Percentiles rank a stretch among this genome's conserved stretches.
phyloP scores from a whole-genome alignment of 1,139 yeast genomes.

The Hansenula sp. region DNA sequence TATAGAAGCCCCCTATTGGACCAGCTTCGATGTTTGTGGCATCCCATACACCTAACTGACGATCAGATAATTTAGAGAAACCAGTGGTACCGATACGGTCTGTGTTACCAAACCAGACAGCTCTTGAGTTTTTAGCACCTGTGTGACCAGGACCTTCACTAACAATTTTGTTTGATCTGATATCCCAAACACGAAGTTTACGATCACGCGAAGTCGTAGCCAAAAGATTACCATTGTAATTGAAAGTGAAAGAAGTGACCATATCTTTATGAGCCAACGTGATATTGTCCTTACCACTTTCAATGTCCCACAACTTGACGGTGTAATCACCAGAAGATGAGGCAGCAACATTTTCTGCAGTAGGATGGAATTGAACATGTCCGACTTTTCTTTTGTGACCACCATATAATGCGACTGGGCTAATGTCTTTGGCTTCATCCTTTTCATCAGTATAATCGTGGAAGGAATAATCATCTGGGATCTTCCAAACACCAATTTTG shows the following conservation, averaged over 20 bases:
- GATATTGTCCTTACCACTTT: slow-evolving; percentile 63
- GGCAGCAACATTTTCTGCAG: slow-evolving; percentile 81
- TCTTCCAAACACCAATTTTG: slow-evolving; percentile 79
- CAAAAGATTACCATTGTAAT: slow-evolving; percentile 78
- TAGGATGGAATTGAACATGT: slow-evolving; percentile 87
- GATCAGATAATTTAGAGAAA: slow-evolving; percentile 85
- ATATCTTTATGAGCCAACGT: slow-evolving; percentile 85
- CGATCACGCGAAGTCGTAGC: slow-evolving; percentile 95
- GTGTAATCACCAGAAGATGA: slow-evolving; percentile 88
- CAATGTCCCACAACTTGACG: slow-evolving; percentile 86
- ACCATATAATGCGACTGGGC: slow-evolving; percentile 62
- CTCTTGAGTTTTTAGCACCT: slow-evolving; percentile 89
- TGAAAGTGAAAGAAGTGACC: slow-evolving; percentile 87
- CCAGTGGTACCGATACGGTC: slow-evolving; percentile 94
- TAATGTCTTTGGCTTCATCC: slow-evolving; percentile 64
- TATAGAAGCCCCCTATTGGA: slow-evolving; percentile 83
- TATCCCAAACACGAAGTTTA: slow-evolving; percentile 86
- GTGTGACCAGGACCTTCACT: slow-evolving; percentile 88
- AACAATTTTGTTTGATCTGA: slow-evolving; percentile 66
- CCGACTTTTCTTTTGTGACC: slow-evolving; percentile 97
- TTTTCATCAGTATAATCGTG: slow-evolving; percentile 55
- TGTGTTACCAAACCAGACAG: slow-evolving; percentile 84
- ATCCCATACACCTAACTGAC: slow-evolving; percentile 96
- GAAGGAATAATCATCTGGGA: slow-evolving; percentile 77
- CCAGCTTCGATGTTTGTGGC: slow-evolving; percentile 69